These are phyloP conservation scores for Paraleonurus japonicus DNA, from an alignment of 257 asterid genomes.

Conservation along the genomic window DNA sequence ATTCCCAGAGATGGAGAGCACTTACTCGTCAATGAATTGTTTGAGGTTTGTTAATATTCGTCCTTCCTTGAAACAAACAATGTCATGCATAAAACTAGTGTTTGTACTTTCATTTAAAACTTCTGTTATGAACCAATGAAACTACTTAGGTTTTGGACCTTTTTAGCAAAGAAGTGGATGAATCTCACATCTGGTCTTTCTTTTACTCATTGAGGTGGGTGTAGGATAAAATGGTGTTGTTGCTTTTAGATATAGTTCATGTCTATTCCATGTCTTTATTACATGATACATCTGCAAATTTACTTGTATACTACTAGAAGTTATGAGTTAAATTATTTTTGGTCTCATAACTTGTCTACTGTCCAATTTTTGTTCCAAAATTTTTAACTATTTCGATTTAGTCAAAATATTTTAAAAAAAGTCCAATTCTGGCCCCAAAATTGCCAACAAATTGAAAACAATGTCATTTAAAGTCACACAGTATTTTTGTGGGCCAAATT, in stretches of 20 bases:
- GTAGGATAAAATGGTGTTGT: not conserved
- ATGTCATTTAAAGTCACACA: no score
- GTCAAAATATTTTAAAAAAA: no score
- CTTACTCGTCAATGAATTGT: conserved; percentile 57
- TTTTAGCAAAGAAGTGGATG: conserved; percentile 4
- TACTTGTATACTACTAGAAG: conserved; percentile 14
- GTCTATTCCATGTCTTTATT: not conserved
- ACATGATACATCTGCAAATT: not conserved
- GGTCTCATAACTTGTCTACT: no score
- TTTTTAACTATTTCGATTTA: no score
- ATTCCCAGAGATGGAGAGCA: conserved; percentile 79
- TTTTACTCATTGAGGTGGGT: not conserved
- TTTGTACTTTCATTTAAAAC: not conserved
- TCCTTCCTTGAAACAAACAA: not conserved
- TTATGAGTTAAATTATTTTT: no score
- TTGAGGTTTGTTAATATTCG: conserved; percentile 57
- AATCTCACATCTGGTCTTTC: not conserved
- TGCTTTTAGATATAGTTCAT: not conserved
- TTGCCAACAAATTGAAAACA: no score
- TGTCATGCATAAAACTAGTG: not conserved
- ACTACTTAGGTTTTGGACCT: not conserved
- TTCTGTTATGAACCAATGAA: not conserved
- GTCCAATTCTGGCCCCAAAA: no score
- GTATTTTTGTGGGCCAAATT: no score
- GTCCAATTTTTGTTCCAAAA: not conserved